Evolutionary conservation across 2,329 filamentous ascomycete genomes (phyloP).

Genomic region (Sphaerostilbella broomeana): DNA sequence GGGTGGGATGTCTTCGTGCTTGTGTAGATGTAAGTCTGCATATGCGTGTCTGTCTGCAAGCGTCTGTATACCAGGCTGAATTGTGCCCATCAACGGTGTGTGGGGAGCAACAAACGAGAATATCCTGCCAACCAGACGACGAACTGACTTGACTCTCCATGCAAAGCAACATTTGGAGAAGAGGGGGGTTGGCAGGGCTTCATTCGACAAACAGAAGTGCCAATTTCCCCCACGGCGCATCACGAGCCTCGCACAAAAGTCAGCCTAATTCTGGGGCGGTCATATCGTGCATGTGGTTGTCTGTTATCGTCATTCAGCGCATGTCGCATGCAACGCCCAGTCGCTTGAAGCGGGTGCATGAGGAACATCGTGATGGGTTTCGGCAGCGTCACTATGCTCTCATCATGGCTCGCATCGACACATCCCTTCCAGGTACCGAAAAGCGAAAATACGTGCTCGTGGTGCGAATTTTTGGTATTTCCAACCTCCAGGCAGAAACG

Average conservation of each 20-base stretch:
- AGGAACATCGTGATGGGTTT: too few species aligned
- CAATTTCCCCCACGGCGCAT: conserved; percentile 5
- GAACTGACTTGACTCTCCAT: conserved; percentile 1
- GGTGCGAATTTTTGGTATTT: conserved; percentile 1
- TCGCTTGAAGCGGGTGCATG: too few species aligned
- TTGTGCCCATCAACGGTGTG: conserved; percentile 6
- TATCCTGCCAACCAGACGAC: conserved; percentile 3
- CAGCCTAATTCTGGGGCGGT: too few species aligned
- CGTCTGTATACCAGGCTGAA: conserved; percentile 7
- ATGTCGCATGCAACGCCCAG: too few species aligned
- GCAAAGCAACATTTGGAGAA: conserved; percentile 5
- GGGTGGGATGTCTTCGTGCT: not conserved
- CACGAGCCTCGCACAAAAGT: conserved; percentile 3
- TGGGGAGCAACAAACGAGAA: conserved; percentile 2
- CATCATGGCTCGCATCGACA: conserved; percentile 2
- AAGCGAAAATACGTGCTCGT: too few species aligned
- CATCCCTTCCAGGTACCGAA: too few species aligned
- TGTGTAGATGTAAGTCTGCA: too few species aligned
- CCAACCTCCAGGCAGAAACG: conserved; percentile 2
- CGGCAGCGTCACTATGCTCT: conserved; percentile 10
- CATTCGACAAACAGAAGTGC: conserved; percentile 2
- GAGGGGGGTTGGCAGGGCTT: conserved; percentile 3
- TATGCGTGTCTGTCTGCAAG: not conserved
- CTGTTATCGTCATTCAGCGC: conserved; percentile 12
- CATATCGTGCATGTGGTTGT: too few species aligned